A percentile compares a stretch with the other conserved stretches of the same genome.
These are phyloP conservation scores for Singerocomus inundabilis DNA, from an alignment of 1,284 basidiomycete species.

Conservation along the genomic window DNA sequence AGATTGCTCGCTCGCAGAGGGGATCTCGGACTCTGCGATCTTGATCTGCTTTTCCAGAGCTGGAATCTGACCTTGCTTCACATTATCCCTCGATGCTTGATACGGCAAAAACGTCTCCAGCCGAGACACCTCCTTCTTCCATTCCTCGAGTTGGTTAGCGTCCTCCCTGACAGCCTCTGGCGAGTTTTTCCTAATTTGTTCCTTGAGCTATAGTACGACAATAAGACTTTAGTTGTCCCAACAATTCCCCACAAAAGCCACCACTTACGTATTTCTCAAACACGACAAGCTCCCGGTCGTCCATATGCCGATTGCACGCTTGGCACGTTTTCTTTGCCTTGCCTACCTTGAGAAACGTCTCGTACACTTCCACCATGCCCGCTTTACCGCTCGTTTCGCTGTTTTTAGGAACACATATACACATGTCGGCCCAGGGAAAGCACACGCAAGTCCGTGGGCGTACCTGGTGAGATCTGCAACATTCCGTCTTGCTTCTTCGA, in stretches of 20 bases:
- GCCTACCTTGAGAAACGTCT: slow-evolving; percentile 60
- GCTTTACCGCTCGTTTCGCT: slow-evolving; percentile 29
- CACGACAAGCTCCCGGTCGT: slow-evolving; percentile 55
- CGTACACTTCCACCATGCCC: slow-evolving; percentile 57
- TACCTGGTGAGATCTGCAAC: slow-evolving; percentile 57
- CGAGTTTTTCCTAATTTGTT: slow-evolving; percentile 51
- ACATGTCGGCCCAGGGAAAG: not conserved
- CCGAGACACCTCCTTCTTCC: slow-evolving; percentile 59
- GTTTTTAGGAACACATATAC: not conserved
- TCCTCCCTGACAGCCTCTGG: slow-evolving; percentile 40
- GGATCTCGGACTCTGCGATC: slow-evolving; percentile 52
- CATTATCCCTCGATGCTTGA: slow-evolving; percentile 49
- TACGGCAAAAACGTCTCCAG: slow-evolving; percentile 60
- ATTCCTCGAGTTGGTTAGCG: slow-evolving; percentile 50
- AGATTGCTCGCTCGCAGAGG: slow-evolving; percentile 47
- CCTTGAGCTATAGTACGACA: slow-evolving; percentile 54
- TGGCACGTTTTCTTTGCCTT: slow-evolving; percentile 69
- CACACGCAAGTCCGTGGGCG: slow-evolving; percentile 17
- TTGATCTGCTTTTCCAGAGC: slow-evolving; percentile 64
- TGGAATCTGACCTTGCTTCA: slow-evolving; percentile 66
- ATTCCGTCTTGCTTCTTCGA: slow-evolving; percentile 55
- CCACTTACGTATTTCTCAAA: slow-evolving; percentile 68
- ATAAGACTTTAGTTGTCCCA: too few species aligned
- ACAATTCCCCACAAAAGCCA: not conserved
- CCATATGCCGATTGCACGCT: slow-evolving; percentile 74